A percentile compares a stretch with the other conserved stretches of the same genome.
Conservation (phyloP, 2,329 filamentous ascomycete genomes). For the Penicillium sp. region DNA sequence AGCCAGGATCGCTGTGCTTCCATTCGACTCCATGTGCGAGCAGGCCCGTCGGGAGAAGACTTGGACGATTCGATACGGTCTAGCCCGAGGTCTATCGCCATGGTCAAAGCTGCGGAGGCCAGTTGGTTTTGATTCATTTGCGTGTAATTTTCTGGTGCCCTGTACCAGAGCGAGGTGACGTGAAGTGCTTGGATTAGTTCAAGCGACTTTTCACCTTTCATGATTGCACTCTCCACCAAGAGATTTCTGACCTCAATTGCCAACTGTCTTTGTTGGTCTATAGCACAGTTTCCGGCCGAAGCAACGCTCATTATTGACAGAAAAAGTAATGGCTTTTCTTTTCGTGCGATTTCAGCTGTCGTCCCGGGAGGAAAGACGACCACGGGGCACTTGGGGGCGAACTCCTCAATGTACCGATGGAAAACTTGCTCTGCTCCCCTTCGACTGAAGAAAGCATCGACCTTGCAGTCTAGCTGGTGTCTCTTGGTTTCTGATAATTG, state of each 20-base stretch:
- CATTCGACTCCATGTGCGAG: not conserved
- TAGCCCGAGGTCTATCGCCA: conserved; percentile 12
- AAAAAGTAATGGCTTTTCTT: not conserved
- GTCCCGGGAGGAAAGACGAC: conserved; percentile 10
- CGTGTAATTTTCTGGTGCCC: conserved; percentile 8
- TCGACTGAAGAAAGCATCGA: not conserved
- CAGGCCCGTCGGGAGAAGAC: not conserved
- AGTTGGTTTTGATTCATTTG: conserved; percentile 11
- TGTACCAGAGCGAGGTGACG: conserved; percentile 13
- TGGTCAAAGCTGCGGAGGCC: conserved; percentile 1
- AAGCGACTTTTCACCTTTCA: conserved; percentile 11
- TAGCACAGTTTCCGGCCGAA: conserved; percentile 5
- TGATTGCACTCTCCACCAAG: conserved; percentile 7
- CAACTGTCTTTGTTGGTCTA: conserved; percentile 6
- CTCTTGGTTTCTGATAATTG: not conserved
- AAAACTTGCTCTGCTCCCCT: conserved; percentile 4
- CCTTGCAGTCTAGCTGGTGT: not conserved
- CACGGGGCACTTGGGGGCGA: conserved; percentile 9
- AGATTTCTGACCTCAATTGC: conserved; percentile 1
- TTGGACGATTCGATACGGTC: not conserved
- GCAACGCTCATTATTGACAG: not conserved
- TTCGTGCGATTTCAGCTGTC: not conserved
- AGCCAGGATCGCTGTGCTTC: not conserved
- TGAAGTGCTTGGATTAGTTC: conserved; percentile 14
- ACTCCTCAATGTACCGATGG: conserved; percentile 2